phyloP scores from a whole-genome alignment of 2,329 filamentous ascomycete species.

The Neurospora crassa region DNA sequence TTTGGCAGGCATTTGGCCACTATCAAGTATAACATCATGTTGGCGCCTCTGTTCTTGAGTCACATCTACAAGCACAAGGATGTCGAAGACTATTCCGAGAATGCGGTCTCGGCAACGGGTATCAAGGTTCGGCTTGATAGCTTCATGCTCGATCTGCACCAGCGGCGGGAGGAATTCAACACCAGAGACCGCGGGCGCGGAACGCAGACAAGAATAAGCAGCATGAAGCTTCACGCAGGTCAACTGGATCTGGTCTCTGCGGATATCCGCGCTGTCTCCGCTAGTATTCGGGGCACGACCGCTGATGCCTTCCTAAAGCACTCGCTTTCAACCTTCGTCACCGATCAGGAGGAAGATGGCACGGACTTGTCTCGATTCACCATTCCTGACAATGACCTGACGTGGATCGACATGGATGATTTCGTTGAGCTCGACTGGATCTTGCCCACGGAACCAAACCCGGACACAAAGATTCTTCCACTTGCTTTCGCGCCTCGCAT shows the following conservation, averaged over 20 bases:
- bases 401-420: constrained; percentile 99
- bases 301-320: constrained; percentile 63
- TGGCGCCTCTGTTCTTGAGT: constrained; percentile 88
- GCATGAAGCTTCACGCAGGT: constrained; percentile 91
- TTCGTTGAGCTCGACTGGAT: constrained; percentile 98
- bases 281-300: constrained; percentile 73
- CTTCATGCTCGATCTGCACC: constrained; percentile 94
- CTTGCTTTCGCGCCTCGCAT: constrained; percentile 88
- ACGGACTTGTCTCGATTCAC: constrained; percentile 80
- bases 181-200: constrained; percentile 68
- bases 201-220: constrained; percentile 71
- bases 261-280: constrained; percentile 87
- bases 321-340: constrained; percentile 39
- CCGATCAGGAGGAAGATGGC: constrained; percentile 45
- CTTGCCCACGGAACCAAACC: constrained; percentile 77
- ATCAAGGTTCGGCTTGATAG: constrained; percentile 92
- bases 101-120: constrained; percentile 81
- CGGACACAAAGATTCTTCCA: constrained; percentile 88
- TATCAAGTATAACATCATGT: constrained; percentile 90
- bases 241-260: constrained; percentile 87
- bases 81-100: constrained; percentile 70
- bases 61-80: constrained; percentile 99
- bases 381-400: constrained; percentile 89
- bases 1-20: constrained; percentile 96
- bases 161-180: constrained; percentile 84